phyloP scores from a whole-genome alignment of 192 early-diverging fungal species.

The Anaeromyces robustus region DNA sequence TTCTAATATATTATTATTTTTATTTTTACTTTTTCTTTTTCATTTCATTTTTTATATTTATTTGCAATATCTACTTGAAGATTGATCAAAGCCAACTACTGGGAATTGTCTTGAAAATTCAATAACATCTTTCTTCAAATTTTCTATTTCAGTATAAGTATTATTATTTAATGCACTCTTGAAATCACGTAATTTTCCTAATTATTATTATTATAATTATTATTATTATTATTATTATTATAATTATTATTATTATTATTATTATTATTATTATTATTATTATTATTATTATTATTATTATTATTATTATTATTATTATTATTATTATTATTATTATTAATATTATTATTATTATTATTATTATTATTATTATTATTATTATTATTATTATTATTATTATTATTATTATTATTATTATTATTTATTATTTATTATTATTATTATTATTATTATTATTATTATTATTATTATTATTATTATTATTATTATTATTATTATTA shows the following conservation, averaged over 20 bases:
- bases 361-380: too few relatives aligned
- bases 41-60: too few relatives aligned
- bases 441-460: conserved; percentile 51
- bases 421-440: conserved; percentile 20
- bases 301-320: too few relatives aligned
- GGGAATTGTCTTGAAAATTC: conserved; percentile 77
- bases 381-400: too few relatives aligned
- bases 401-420: too few relatives aligned
- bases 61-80: neutral
- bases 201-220: conserved; percentile 10
- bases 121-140: conserved; percentile 63
- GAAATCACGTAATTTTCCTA: conserved; percentile 72
- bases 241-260: neutral
- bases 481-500: neutral
- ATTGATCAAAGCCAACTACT: conserved; percentile 55
- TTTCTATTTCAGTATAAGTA: conserved; percentile 36
- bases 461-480: neutral
- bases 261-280: neutral
- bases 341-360: too few relatives aligned
- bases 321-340: too few relatives aligned
- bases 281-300: neutral
- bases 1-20: too few relatives aligned
- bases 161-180: conserved; percentile 65
- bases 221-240: neutral
- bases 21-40: too few relatives aligned